Percentiles rank a stretch among this genome's conserved stretches.
Evolutionary conservation across 352 stramenopile species (phyloP).

Genomic region (Globisporangium barbulae): DNA sequence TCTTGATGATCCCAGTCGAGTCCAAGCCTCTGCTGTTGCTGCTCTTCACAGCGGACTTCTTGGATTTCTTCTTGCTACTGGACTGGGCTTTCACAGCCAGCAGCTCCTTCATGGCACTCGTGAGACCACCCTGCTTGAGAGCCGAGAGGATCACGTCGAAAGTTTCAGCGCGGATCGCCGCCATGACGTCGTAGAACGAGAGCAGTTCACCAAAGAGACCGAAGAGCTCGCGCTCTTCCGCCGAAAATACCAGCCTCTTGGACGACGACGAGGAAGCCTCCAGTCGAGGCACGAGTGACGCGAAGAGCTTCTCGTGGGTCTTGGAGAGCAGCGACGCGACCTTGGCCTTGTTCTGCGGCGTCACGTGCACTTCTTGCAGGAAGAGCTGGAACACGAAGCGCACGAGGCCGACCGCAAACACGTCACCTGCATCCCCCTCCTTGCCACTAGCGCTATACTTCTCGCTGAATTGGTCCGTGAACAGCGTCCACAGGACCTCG

Average conservation of each 20-base stretch:
- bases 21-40: slow-evolving; percentile 19
- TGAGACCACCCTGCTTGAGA: slow-evolving; percentile 33
- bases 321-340: slow-evolving; percentile 42
- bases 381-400: slow-evolving; percentile 78
- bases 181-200: slow-evolving; percentile 61
- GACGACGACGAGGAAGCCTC: not conserved
- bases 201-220: slow-evolving; percentile 75
- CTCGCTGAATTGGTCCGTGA: slow-evolving; percentile 45
- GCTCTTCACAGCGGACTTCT: not conserved
- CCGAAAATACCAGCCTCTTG: slow-evolving; percentile 23
- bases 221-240: slow-evolving; percentile 60
- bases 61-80: slow-evolving; percentile 16
- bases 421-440: slow-evolving; percentile 5
- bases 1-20: slow-evolving; percentile 67
- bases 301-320: slow-evolving; percentile 55
- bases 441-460: slow-evolving; percentile 14
- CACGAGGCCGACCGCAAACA: slow-evolving; percentile 38
- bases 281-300: slow-evolving; percentile 26
- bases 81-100: slow-evolving; percentile 19
- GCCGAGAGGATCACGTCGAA: slow-evolving; percentile 43
- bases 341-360: slow-evolving; percentile 65
- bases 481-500: slow-evolving; percentile 69
- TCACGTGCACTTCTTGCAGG: slow-evolving; percentile 79
- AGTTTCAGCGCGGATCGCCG: slow-evolving; percentile 34
- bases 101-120: slow-evolving; percentile 35